Conservation (phyloP, 345 rosid genomes). For the Boechera stricta region DNA sequence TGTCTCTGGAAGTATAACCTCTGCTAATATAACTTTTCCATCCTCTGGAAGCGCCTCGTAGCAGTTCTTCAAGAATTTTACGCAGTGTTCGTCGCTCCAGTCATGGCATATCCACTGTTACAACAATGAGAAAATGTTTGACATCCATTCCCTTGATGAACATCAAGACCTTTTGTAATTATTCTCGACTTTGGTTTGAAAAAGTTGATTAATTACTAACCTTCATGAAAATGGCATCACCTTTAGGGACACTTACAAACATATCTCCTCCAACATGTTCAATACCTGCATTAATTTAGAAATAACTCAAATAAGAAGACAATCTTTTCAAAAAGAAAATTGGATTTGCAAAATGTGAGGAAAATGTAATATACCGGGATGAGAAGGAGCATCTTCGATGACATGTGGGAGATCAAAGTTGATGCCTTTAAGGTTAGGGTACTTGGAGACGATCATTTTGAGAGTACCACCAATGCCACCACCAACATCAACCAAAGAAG, state of each 20-base stretch:
- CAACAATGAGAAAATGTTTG: conserved; percentile 20
- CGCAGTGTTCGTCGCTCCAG: conserved; percentile 88
- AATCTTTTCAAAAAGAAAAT: too few species aligned
- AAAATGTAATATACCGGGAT: too few species aligned
- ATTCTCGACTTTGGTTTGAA: background rate
- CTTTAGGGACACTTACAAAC: conserved; percentile 14
- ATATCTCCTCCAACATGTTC: too few species aligned
- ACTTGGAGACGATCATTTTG: too few species aligned
- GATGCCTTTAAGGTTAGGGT: too few species aligned
- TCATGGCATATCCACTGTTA: conserved; percentile 90
- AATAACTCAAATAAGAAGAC: too few species aligned
- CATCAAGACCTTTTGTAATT: background rate
- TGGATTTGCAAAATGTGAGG: too few species aligned
- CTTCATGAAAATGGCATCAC: conserved; percentile 94
- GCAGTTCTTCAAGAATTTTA: conserved; percentile 75
- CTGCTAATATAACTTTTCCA: conserved; percentile 81
- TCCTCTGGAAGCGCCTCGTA: conserved; percentile 24
- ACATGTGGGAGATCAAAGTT: too few species aligned
- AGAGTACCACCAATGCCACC: too few species aligned
- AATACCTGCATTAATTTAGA: too few species aligned
- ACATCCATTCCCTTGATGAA: background rate
- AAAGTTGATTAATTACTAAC: conserved; percentile 42
- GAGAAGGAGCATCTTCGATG: too few species aligned
- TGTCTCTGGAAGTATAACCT: conserved; percentile 73
- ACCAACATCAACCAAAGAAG: background rate